These are phyloP conservation scores for Aspergillus sp. DNA, from an alignment of 2,329 filamentous ascomycete species.

Conservation along the genomic window DNA sequence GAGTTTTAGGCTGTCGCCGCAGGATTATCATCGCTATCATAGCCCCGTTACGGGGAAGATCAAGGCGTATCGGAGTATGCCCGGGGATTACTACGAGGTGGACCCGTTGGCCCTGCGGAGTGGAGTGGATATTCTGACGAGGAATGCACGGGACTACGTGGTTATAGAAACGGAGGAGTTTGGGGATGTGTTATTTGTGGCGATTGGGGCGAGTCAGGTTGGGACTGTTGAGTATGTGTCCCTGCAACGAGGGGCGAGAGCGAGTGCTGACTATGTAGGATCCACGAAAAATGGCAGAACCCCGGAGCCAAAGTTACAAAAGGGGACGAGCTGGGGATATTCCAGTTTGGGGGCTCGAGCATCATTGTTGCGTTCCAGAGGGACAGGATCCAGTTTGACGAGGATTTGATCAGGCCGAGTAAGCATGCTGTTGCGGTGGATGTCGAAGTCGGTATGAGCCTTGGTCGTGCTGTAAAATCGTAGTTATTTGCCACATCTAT, in stretches of 20 bases:
- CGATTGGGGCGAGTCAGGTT: conserved; percentile 43
- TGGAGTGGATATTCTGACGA: conserved; percentile 39
- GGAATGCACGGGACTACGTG: conserved; percentile 40
- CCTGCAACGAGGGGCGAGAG: neutral
- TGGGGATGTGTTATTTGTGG: conserved; percentile 44
- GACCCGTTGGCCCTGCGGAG: conserved; percentile 37
- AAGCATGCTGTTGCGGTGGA: conserved; percentile 35
- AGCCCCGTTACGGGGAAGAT: conserved; percentile 43
- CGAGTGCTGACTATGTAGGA: conserved; percentile 20
- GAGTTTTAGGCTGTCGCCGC: conserved; percentile 44
- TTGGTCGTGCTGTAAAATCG: conserved; percentile 19
- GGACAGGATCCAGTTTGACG: conserved; percentile 39
- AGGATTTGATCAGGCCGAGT: conserved; percentile 36
- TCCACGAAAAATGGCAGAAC: conserved; percentile 34
- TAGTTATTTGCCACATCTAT: no score
- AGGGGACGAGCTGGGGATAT: conserved; percentile 43
- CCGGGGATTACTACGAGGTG: conserved; percentile 47
- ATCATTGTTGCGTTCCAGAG: conserved; percentile 44
- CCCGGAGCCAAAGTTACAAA: conserved; percentile 35
- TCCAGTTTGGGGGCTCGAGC: conserved; percentile 44
- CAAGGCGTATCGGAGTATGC: conserved; percentile 38
- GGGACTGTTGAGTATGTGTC: conserved; percentile 40
- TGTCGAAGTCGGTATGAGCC: conserved; percentile 42
- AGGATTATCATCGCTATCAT: conserved; percentile 50
- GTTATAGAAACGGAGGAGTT: conserved; percentile 41